phyloP scores from a whole-genome alignment of 495 filamentous ascomycete species.

The Aspergillus conjunctus region DNA sequence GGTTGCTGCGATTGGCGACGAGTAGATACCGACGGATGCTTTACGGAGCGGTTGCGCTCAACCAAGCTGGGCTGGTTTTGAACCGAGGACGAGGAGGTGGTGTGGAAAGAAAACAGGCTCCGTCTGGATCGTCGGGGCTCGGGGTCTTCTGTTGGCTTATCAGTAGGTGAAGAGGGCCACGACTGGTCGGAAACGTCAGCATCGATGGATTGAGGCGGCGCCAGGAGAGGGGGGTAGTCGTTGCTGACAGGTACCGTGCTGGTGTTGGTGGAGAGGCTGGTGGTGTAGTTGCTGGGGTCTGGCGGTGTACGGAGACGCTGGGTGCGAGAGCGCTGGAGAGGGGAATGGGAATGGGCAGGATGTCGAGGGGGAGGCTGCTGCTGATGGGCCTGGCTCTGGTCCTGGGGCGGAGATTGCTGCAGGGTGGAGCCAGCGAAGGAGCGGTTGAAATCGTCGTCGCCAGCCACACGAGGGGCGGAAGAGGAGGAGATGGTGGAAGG shows the following conservation, averaged over 20 bases:
- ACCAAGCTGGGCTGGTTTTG: constrained; percentile 20
- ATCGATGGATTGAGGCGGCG: constrained; percentile 23
- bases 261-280: constrained; percentile 8
- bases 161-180: constrained; percentile 21
- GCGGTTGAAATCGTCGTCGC: constrained; percentile 21
- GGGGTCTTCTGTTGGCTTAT: constrained; percentile 17
- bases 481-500: constrained; percentile 14
- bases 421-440: constrained; percentile 27
- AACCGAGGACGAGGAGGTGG: constrained; percentile 19
- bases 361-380: constrained; percentile 18
- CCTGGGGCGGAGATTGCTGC: constrained; percentile 24
- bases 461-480: constrained; percentile 28
- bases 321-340: constrained; percentile 34
- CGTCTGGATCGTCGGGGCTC: constrained; percentile 27
- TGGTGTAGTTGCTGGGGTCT: constrained; percentile 8
- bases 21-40: constrained; percentile 10
- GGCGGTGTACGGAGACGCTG: constrained; percentile 32
- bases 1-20: constrained; percentile 18
- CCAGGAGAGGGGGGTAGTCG: constrained; percentile 18
- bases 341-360: constrained; percentile 25
- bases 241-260: constrained; percentile 25
- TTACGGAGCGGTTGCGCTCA: constrained; percentile 27
- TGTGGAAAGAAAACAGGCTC: constrained; percentile 28
- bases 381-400: constrained; percentile 14
- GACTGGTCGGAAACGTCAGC: constrained; percentile 28